Conservation (phyloP, 306 rosid species). For the Prunus dulcis region DNA sequence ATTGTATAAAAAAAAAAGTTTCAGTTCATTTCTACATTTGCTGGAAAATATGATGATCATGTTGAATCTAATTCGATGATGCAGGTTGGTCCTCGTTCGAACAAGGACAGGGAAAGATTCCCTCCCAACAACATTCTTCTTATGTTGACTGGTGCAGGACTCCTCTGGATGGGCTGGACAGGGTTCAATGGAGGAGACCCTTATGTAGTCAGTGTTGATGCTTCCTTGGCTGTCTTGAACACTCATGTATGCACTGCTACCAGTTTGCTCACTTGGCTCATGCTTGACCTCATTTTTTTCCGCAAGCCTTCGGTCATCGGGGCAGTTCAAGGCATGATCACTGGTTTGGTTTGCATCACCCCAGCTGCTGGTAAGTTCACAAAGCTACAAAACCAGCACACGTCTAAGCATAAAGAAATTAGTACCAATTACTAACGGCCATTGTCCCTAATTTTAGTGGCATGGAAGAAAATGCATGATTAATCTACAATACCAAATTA, state of each 20-base stretch:
- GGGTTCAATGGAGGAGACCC: slow-evolving; percentile 54
- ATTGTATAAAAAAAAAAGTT: no score
- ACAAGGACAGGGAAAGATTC: slow-evolving; percentile 43
- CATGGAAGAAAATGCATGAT: no score
- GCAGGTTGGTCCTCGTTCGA: slow-evolving; percentile 45
- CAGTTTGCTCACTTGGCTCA: slow-evolving; percentile 47
- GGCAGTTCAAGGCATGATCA: slow-evolving; percentile 53
- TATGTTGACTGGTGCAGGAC: slow-evolving; percentile 47
- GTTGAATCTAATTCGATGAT: not conserved
- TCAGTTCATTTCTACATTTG: no score
- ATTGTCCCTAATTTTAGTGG: not conserved
- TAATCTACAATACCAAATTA: no score
- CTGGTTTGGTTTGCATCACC: slow-evolving; percentile 50
- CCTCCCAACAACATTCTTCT: slow-evolving; percentile 49
- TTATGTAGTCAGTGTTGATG: slow-evolving; percentile 38
- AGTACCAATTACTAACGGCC: not conserved
- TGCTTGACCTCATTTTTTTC: slow-evolving; percentile 37
- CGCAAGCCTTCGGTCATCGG: slow-evolving; percentile 47
- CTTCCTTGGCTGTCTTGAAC: slow-evolving; percentile 43
- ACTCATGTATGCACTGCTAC: slow-evolving; percentile 49
- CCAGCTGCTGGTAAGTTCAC: slow-evolving; percentile 41
- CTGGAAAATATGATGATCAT: not conserved
- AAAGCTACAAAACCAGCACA: no score
- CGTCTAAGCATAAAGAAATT: not conserved
- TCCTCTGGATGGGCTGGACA: slow-evolving; percentile 54